A percentile compares a stretch with the other conserved stretches of the same genome.
These are phyloP conservation scores for Moelleriella libera DNA, from an alignment of 2,329 filamentous ascomycete genomes.

Conservation along the genomic window DNA sequence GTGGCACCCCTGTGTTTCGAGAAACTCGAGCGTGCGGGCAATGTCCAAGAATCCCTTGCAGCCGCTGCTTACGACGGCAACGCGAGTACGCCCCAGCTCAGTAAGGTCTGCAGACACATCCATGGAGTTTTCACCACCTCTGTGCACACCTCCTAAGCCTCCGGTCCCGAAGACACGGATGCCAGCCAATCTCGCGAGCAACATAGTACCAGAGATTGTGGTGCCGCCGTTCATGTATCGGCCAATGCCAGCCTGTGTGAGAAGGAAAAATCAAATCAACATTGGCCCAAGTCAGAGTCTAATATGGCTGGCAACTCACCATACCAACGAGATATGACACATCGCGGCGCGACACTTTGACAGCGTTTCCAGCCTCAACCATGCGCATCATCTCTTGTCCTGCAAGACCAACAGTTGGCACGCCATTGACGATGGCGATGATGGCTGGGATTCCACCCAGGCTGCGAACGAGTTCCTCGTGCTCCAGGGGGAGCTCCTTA, in stretches of 20 bases:
- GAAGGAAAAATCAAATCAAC: conserved; percentile 3
- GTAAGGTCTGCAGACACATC: conserved; percentile 93
- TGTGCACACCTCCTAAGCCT: conserved; percentile 86
- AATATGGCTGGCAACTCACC: conserved; percentile 30
- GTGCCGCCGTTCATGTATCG: conserved; percentile 73
- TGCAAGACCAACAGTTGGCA: conserved; percentile 66
- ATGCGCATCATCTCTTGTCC: conserved; percentile 61
- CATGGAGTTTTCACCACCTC: conserved; percentile 73
- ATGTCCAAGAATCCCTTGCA: conserved; percentile 97
- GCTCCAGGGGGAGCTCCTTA: conserved; percentile 56
- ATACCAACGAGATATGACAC: conserved; percentile 68
- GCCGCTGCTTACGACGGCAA: conserved; percentile 79
- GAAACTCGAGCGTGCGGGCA: conserved; percentile 67
- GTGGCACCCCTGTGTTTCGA: conserved; percentile 59
- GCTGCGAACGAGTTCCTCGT: conserved; percentile 68
- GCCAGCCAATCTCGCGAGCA: conserved; percentile 72
- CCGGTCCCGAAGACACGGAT: conserved; percentile 92
- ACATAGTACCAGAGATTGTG: conserved; percentile 85
- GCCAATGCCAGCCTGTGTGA: conserved; percentile 43
- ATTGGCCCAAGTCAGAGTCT: background rate
- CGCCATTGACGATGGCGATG: conserved; percentile 73
- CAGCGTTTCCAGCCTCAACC: conserved; percentile 50
- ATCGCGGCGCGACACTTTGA: conserved; percentile 80
- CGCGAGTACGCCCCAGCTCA: conserved; percentile 77
- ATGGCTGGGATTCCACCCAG: conserved; percentile 82